Evolutionary conservation across 176 grass and related monocot genomes (phyloP).

Genomic region (Eremochloa ophiuroides): DNA sequence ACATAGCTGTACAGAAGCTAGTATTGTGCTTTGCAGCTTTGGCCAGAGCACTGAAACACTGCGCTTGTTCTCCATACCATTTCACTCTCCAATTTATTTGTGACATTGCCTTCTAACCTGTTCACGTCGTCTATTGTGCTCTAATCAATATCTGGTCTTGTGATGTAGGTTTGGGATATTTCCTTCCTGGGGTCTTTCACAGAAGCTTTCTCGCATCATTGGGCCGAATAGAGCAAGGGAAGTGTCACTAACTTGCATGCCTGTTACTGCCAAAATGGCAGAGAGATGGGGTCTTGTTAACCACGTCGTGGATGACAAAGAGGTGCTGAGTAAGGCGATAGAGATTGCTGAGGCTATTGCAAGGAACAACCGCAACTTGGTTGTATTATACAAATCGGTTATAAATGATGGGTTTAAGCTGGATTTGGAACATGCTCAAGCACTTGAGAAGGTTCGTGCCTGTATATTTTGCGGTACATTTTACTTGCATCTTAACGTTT

Average conservation of each 20-base stretch:
- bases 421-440: slow-evolving; percentile 56
- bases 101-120: background rate
- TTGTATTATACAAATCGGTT: slow-evolving; percentile 76
- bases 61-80: background rate
- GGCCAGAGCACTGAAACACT: background rate
- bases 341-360: slow-evolving; percentile 59
- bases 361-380: slow-evolving; percentile 71
- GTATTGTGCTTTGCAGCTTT: background rate
- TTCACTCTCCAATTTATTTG: background rate
- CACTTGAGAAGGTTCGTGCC: slow-evolving; percentile 66
- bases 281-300: slow-evolving; percentile 94
- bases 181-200: slow-evolving; percentile 93
- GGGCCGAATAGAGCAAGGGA: slow-evolving; percentile 79
- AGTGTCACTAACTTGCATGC: slow-evolving; percentile 70
- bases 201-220: slow-evolving; percentile 85
- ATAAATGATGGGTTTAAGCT: slow-evolving; percentile 87
- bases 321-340: slow-evolving; percentile 68
- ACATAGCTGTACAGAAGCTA: background rate
- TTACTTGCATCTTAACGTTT: background rate
- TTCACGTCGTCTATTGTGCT: background rate
- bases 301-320: slow-evolving; percentile 59
- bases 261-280: slow-evolving; percentile 65
- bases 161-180: slow-evolving; percentile 85
- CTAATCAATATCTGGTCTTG: slow-evolving; percentile 11
- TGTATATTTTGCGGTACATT: background rate